Conservation (phyloP, 768 basidiomycete species). For the Hericium rajendrae region DNA sequence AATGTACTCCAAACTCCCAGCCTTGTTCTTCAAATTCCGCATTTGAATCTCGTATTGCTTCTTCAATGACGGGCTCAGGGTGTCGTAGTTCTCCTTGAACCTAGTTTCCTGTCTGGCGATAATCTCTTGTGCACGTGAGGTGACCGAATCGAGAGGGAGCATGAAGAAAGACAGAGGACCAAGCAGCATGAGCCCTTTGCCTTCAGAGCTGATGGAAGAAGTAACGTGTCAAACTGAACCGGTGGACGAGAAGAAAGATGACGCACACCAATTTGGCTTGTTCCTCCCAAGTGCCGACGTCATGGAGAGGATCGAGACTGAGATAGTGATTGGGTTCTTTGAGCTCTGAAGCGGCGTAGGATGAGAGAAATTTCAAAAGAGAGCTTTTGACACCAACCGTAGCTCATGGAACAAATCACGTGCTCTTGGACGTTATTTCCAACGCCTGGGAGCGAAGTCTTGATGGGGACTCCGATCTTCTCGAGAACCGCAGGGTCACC, state of each 20-base stretch:
- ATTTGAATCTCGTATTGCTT: constrained; percentile 34
- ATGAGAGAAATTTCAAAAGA: no score
- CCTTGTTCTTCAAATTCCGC: constrained; percentile 19
- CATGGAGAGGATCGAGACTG: constrained; percentile 9
- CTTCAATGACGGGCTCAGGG: constrained; percentile 22
- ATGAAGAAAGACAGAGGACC: not conserved
- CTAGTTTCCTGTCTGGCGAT: constrained; percentile 17
- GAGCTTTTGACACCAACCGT: not conserved
- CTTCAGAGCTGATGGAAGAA: not conserved
- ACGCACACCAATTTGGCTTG: constrained; percentile 15
- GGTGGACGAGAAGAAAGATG: not conserved
- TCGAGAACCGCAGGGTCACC: constrained; percentile 24
- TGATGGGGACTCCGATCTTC: constrained; percentile 19
- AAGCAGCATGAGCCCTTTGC: not conserved
- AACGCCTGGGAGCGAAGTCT: constrained; percentile 31
- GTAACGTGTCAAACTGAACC: not conserved
- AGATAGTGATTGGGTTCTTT: not conserved
- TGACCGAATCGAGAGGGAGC: constrained; percentile 14
- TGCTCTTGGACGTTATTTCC: constrained; percentile 17
- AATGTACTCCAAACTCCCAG: constrained; percentile 25
- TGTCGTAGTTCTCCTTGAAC: constrained; percentile 14
- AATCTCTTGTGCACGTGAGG: constrained; percentile 15
- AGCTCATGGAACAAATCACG: not conserved
- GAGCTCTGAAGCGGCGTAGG: not conserved
- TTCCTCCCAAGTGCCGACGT: constrained; percentile 10